Evolutionary conservation across 176 grass and related monocot genomes (phyloP), one percentile per base, ranked within the genome.

Genomic region (Sorghum bicolor): DNA sequence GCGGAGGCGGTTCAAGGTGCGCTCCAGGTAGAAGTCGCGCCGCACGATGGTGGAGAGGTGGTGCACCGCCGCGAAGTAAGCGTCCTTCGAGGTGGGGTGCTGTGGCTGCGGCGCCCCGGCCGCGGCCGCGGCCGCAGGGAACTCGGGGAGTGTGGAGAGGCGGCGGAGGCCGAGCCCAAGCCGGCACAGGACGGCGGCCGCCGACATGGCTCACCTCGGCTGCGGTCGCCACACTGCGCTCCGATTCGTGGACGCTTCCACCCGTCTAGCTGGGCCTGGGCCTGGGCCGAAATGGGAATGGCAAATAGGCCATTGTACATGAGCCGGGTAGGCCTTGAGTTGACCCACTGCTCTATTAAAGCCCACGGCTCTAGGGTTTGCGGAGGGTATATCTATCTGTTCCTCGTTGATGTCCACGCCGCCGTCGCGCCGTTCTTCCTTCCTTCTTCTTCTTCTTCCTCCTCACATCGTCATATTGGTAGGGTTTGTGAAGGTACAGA

Each of bases 1-100:
- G 85, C 89, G 92, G 75, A 98, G 91, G 67, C 93, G 91, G 83
- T 93, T 89, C 41, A 98, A 85, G 20, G 96, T 98, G 72, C 91
- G 93, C 91, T 98, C 91, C 52, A 98, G 87, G 83, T 98, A 98
- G 96, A 95, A 95, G 70, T 98, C 96, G n/a, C 90, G 89, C 25
- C 88, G 92, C 33, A 98, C 96, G 89, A 98, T 86, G 41, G 86
- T 85, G 44, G 96, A 85, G 82, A 98, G 87, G 87, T 95, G 93
- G 77, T 93, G 87, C 82, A 95, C 89, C 40, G 76, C 91, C 34
- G 91, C 87, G 83, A 95, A 98, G 87, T 98, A 95, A 57, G 93
- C 96, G 77, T 98, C 93, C 43, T 94, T 95, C 25, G 74, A 79
- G 67, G 85, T 90, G 4, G 91, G 87, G 72, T 84, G 88, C n/a